Percentiles rank a stretch among this genome's conserved stretches.
Conservation (phyloP, 2,329 filamentous ascomycete species). For the Lecanicillium sp. region DNA sequence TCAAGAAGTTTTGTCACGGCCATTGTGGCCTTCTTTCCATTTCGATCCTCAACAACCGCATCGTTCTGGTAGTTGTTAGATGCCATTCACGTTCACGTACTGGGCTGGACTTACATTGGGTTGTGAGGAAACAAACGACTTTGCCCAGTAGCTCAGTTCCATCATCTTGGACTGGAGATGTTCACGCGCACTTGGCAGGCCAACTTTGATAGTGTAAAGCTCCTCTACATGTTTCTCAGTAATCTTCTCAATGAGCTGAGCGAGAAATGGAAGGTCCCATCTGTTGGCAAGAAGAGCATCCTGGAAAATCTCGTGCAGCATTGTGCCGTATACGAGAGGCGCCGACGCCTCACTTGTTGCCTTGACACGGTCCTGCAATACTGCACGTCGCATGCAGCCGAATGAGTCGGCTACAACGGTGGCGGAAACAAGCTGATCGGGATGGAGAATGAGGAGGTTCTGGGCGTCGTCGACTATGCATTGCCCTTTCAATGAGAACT, state of each 20-base stretch:
- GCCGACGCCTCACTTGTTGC: constrained; percentile 74
- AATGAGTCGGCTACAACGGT: constrained; percentile 97
- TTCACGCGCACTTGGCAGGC: constrained; percentile 64
- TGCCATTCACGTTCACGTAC: no score
- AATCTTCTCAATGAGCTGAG: constrained; percentile 58
- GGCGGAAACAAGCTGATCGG: constrained; percentile 90
- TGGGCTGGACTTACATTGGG: constrained; percentile 52
- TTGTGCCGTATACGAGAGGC: constrained; percentile 83
- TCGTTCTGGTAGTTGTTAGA: constrained; percentile 44
- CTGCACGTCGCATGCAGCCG: constrained; percentile 80
- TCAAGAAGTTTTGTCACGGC: constrained; percentile 91
- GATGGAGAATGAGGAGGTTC: constrained; percentile 85
- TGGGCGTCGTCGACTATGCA: constrained; percentile 77
- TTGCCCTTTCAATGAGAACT: constrained; percentile 62
- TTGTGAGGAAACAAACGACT: constrained; percentile 65
- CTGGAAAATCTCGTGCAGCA: constrained; percentile 94
- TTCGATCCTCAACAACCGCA: constrained; percentile 72
- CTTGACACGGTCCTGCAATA: constrained; percentile 92
- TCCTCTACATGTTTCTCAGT: constrained; percentile 80
- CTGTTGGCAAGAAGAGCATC: constrained; percentile 75
- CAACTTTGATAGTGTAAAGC: constrained; percentile 79
- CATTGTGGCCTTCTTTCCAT: constrained; percentile 70
- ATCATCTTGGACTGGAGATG: constrained; percentile 79
- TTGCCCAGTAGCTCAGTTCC: constrained; percentile 77
- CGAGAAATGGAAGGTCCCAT: constrained; percentile 69